Evolutionary conservation across 2,329 filamentous ascomycete species (phyloP).

Genomic region (Colletotrichum abscissum): DNA sequence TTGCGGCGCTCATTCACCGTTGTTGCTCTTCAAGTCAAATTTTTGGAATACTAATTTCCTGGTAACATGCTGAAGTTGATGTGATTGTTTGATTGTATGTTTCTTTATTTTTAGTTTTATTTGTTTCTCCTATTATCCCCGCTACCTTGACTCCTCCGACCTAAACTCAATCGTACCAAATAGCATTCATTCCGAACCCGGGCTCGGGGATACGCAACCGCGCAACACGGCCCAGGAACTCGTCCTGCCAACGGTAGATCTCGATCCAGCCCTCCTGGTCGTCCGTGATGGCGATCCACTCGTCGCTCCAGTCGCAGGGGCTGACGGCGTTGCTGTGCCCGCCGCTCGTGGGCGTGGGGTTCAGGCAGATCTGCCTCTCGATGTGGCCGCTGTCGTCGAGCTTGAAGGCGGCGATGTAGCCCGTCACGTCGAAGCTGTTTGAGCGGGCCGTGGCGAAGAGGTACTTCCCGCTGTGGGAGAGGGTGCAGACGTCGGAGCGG

Average conservation of each 20-base stretch:
- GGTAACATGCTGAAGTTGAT: neutral
- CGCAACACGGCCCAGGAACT: constrained; percentile 82
- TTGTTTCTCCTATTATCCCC: neutral
- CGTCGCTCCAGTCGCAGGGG: constrained; percentile 85
- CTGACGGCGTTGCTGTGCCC: constrained; percentile 91
- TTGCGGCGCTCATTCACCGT: neutral
- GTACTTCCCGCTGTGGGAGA: constrained; percentile 76
- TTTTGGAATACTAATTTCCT: too few species aligned
- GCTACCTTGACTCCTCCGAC: neutral
- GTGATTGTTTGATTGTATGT: neutral
- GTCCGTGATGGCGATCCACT: constrained; percentile 91
- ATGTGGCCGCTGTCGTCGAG: constrained; percentile 77
- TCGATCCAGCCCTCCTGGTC: constrained; percentile 90
- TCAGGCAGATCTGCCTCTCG: constrained; percentile 81
- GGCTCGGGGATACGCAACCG: constrained; percentile 82
- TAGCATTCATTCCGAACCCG: constrained; percentile 97
- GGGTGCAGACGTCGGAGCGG: constrained; percentile 84
- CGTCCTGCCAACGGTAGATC: constrained; percentile 87
- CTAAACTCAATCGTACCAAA: constrained; percentile 78
- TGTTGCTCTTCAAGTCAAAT: neutral
- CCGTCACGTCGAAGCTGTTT: constrained; percentile 80
- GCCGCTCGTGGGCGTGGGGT: constrained; percentile 87
- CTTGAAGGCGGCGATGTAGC: constrained; percentile 85
- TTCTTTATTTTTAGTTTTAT: neutral
- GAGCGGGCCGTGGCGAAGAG: constrained; percentile 88